These are phyloP conservation scores for Pyrus communis DNA, from an alignment of 306 rosid species.

Conservation along the genomic window DNA sequence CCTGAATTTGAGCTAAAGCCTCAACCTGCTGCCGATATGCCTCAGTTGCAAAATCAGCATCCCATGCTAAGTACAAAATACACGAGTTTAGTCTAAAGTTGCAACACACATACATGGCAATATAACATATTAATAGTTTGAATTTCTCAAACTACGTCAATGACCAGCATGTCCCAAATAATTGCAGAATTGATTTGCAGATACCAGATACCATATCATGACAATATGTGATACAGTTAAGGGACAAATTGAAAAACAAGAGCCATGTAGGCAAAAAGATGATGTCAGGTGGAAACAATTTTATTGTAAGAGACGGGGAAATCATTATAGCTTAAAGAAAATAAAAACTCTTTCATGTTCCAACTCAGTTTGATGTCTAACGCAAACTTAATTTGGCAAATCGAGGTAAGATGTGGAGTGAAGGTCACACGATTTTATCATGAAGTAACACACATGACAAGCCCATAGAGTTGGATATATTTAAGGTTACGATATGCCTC, in stretches of 20 bases:
- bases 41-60: conserved; percentile 94
- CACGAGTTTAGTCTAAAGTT: conserved; percentile 7
- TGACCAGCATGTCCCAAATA: not conserved
- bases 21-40: conserved; percentile 98
- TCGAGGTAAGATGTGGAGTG: not conserved
- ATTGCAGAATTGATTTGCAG: too few relatives aligned
- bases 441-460: not conserved
- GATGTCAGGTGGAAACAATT: too few relatives aligned
- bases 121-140: not conserved
- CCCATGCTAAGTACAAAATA: conserved; percentile 63
- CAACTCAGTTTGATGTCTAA: not conserved
- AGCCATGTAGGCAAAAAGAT: not conserved
- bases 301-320: not conserved
- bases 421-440: not conserved
- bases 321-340: too few relatives aligned
- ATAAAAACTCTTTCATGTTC: not conserved
- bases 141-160: conserved; percentile 6
- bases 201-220: not conserved
- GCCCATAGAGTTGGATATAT: not conserved
- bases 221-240: not conserved
- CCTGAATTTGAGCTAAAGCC: conserved; percentile 94
- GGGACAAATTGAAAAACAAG: not conserved
- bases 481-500: not conserved
- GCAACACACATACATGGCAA: conserved; percentile 8
- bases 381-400: not conserved